Conservation (phyloP, 2,329 filamentous ascomycete species). For the Emmonsia crescens region DNA sequence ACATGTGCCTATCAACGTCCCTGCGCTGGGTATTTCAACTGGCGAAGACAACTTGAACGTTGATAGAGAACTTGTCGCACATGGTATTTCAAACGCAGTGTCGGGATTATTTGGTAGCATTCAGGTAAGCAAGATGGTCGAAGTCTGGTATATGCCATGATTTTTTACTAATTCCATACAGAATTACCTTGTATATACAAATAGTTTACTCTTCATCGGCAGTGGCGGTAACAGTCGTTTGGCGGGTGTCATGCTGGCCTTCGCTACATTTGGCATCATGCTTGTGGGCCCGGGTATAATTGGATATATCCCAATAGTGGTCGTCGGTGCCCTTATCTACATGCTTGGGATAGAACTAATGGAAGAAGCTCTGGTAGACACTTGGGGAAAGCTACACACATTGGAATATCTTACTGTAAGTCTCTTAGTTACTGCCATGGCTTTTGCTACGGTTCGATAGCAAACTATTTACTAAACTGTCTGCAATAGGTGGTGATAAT, state of each 20-base stretch:
- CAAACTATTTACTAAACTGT: background rate
- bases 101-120: conserved; percentile 84
- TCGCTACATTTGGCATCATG: conserved; percentile 70
- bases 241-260: conserved; percentile 74
- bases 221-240: conserved; percentile 80
- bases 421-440: conserved; percentile 5
- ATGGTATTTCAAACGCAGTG: conserved; percentile 84
- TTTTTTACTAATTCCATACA: conserved; percentile 29
- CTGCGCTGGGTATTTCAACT: conserved; percentile 77
- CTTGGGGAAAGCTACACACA: conserved; percentile 74
- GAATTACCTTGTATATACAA: conserved; percentile 96
- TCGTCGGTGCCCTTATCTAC: conserved; percentile 92
- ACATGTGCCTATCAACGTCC: conserved; percentile 96
- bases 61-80: conserved; percentile 81
- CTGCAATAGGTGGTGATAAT: conserved; percentile 60
- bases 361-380: conserved; percentile 76
- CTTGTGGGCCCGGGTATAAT: conserved; percentile 77
- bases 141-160: background rate
- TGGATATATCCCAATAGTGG: conserved; percentile 91
- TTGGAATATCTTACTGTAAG: conserved; percentile 79
- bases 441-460: background rate
- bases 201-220: conserved; percentile 91
- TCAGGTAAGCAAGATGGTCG: conserved; percentile 35
- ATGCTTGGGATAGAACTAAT: conserved; percentile 87
- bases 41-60: conserved; percentile 88